phyloP scores from a whole-genome alignment of 306 rosid species.

The Lithocarpus polystachyus region DNA sequence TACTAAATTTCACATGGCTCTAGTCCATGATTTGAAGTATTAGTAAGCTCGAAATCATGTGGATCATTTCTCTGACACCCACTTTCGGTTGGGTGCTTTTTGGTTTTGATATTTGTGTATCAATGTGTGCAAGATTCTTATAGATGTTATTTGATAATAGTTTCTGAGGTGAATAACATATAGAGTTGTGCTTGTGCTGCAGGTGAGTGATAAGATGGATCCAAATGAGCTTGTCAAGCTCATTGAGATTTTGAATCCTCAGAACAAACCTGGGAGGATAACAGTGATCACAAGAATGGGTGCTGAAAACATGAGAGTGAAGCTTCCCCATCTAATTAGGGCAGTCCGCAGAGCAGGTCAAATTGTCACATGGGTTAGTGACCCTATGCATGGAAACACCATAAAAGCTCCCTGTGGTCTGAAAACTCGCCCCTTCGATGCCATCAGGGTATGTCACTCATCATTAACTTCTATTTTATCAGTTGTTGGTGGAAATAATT shows the following conservation, averaged over 20 bases:
- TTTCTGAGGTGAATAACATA: slow-evolving; percentile 11
- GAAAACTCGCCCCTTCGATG: slow-evolving; percentile 94
- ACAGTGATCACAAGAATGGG: slow-evolving; percentile 95
- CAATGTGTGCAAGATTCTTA: background rate
- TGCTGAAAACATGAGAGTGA: slow-evolving; percentile 99
- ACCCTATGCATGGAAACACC: slow-evolving; percentile 99
- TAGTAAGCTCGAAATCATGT: background rate
- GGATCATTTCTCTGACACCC: background rate
- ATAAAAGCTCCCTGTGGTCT: slow-evolving; percentile 99
- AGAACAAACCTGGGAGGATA: slow-evolving; percentile 93
- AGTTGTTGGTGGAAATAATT: background rate
- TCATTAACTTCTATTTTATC: background rate
- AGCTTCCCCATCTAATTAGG: slow-evolving; percentile 95
- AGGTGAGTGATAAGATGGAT: slow-evolving; percentile 98
- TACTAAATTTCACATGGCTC: background rate
- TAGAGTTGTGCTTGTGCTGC: slow-evolving; percentile 20
- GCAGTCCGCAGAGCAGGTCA: slow-evolving; percentile 90
- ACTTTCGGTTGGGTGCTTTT: background rate
- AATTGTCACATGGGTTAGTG: slow-evolving; percentile 97
- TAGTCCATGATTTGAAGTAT: background rate
- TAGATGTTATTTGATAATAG: background rate
- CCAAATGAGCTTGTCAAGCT: slow-evolving; percentile 88
- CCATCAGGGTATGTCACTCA: slow-evolving; percentile 69
- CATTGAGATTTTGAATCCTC: slow-evolving; percentile 88
- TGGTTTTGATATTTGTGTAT: background rate